These are phyloP conservation scores for Conticribra weissflogii DNA, from an alignment of 108 stramenopile genomes.

Conservation along the genomic window DNA sequence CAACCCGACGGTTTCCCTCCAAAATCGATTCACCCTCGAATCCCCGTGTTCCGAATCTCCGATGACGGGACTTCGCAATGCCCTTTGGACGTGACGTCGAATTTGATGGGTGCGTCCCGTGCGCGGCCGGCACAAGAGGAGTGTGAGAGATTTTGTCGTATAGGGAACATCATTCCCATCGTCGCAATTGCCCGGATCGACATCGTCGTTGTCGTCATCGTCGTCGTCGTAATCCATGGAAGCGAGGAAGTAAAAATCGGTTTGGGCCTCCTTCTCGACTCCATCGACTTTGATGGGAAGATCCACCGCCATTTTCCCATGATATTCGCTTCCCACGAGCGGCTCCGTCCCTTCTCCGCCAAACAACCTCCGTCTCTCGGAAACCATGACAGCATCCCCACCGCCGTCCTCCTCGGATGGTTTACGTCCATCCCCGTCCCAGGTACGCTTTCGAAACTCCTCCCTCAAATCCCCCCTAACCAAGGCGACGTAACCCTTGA, in stretches of 20 bases:
- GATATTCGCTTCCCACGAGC: slow-evolving; percentile 7
- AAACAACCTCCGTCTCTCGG: no score
- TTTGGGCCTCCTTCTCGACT: slow-evolving; percentile 45
- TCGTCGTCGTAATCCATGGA: slow-evolving; percentile 26
- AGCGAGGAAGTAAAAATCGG: slow-evolving; percentile 54
- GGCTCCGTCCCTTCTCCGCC: neutral
- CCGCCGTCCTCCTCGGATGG: neutral
- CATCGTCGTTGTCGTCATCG: neutral
- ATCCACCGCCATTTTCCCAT: slow-evolving; percentile 36
- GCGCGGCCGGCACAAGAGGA: slow-evolving; percentile 52
- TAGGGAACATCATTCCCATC: slow-evolving; percentile 5
- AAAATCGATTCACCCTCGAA: slow-evolving; percentile 68
- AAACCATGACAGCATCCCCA: slow-evolving; percentile 1
- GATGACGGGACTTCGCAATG: slow-evolving; percentile 54
- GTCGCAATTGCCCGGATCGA: no score
- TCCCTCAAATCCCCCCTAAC: slow-evolving; percentile 63
- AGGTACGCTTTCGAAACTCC: slow-evolving; percentile 11
- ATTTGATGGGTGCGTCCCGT: slow-evolving; percentile 68
- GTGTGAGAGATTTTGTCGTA: slow-evolving; percentile 34
- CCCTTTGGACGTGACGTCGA: slow-evolving; percentile 45
- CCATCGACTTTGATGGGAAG: slow-evolving; percentile 37
- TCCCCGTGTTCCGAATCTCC: slow-evolving; percentile 83
- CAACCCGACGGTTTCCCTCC: slow-evolving; percentile 59
- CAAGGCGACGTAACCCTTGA: slow-evolving; percentile 74
- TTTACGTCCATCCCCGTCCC: slow-evolving; percentile 5